phyloP scores from a whole-genome alignment of 78 protist genomes.

The Speleostelium caveatum region DNA sequence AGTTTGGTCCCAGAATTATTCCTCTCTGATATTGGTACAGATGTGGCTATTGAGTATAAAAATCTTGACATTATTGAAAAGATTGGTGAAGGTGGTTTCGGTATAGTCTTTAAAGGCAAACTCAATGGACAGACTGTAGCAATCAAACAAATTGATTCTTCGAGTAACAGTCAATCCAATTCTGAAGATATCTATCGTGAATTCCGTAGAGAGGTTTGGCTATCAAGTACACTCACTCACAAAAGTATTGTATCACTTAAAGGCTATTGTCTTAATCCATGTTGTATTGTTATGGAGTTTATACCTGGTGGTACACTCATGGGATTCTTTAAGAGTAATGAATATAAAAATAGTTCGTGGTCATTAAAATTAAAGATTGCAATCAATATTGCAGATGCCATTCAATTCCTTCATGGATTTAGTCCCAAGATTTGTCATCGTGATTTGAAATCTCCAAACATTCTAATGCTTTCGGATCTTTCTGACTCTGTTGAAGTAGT shows the following conservation, averaged over 20 bases:
- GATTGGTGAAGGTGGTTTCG: constrained; percentile 80
- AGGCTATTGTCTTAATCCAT: constrained; percentile 63
- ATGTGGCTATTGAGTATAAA: constrained; percentile 47
- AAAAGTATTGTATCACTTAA: constrained; percentile 44
- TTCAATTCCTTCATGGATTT: constrained; percentile 67
- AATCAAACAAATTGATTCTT: constrained; percentile 18
- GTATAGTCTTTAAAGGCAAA: constrained; percentile 38
- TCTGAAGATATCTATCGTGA: constrained; percentile 55
- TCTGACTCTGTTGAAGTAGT: constrained; percentile 2
- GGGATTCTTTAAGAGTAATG: not conserved
- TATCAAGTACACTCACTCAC: constrained; percentile 59
- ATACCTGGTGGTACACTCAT: constrained; percentile 73
- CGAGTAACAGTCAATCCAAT: not conserved
- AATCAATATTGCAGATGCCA: constrained; percentile 60
- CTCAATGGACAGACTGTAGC: constrained; percentile 58
- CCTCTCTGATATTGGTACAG: constrained; percentile 55
- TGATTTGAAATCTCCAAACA: constrained; percentile 80
- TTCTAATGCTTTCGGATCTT: constrained; percentile 54
- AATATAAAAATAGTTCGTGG: constrained; percentile 7
- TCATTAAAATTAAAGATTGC: constrained; percentile 53
- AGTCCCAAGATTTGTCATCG: constrained; percentile 82
- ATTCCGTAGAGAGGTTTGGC: constrained; percentile 77
- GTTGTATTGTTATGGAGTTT: constrained; percentile 73
- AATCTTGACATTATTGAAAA: constrained; percentile 68
- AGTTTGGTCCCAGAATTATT: constrained; percentile 51